Evolutionary conservation across 352 stramenopile species (phyloP), one percentile per base, ranked within the genome.

Genomic region (Phytopythium oedochilum): DNA sequence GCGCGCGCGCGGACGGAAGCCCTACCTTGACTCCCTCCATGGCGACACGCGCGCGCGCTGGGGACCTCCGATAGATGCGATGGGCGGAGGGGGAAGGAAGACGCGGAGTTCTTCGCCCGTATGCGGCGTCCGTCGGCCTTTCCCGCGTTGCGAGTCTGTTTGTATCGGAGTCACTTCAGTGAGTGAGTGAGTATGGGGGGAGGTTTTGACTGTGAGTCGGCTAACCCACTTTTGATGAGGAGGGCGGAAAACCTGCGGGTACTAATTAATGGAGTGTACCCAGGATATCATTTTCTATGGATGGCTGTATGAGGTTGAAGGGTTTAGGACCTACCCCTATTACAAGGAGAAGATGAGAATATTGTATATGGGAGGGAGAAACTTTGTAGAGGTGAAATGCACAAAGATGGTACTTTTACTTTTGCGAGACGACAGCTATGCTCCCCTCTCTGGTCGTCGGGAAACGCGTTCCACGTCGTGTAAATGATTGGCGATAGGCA

Each of bases 1-100:
- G n/a, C n/a, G n/a, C n/a, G n/a, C n/a, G n/a, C n/a, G n/a, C n/a
- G n/a, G n/a, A n/a, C n/a, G 18, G 17, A 47, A 44, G 42, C 10
- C 39, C 52, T 53, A 84, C 75, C 71, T 86, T 86, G 48, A 86
- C 76, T 40, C 75, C 75, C 57, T 84, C 75, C 73, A 84, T 86
- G 57, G 40, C 48, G 43, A 53, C 10, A 10, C 5, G 29, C 5
- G 29, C 5, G 29, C 29, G 29, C 29, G 29, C 29, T 10, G 29
- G 10, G 5, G 29, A 5, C 29, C 5, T 10, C 10, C 29, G 29
- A 34, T 5, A 34, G 5, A 5, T 34, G 29, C 10, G 29, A 34
- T 10, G 29, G 5, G 29, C 29, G 29, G 29, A 10, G 29, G 29
- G 10, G 15, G 14, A 15, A 5, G n/a, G 22, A 18, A 23, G 12